phyloP scores from a whole-genome alignment of 306 rosid genomes.

The Lathyrus tuberosus region DNA sequence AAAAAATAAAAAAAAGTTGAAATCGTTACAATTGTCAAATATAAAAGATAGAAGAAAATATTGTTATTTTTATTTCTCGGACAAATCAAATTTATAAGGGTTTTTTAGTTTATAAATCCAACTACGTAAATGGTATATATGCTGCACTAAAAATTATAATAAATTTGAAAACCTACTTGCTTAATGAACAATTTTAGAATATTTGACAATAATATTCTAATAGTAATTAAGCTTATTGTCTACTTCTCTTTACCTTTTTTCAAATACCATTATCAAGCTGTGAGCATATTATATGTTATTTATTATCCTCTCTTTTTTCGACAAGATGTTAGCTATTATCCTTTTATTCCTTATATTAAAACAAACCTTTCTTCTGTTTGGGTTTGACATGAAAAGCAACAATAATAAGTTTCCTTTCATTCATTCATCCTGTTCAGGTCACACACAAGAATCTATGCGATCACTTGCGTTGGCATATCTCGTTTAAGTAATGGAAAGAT shows the following conservation, averaged over 20 bases:
- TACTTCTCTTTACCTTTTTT: conserved; percentile 5
- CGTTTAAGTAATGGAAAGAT: neutral
- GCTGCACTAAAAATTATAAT: too few relatives aligned
- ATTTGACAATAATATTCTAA: neutral
- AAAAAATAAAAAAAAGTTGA: too few relatives aligned
- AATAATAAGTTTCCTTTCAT: conserved; percentile 12
- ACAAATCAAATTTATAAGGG: too few relatives aligned
- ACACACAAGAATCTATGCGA: conserved; percentile 30
- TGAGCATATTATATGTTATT: conserved; percentile 2
- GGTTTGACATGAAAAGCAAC: conserved; percentile 35
- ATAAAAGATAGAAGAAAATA: too few relatives aligned
- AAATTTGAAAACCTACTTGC: neutral
- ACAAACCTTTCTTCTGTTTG: conserved; percentile 37
- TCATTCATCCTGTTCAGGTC: conserved; percentile 34
- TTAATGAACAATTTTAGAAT: neutral
- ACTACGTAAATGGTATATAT: too few relatives aligned
- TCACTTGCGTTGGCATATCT: conserved; percentile 8
- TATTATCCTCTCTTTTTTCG: too few relatives aligned
- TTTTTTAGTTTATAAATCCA: too few relatives aligned
- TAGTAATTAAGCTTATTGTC: neutral
- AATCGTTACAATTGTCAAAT: too few relatives aligned
- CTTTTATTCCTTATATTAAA: conserved; percentile 40
- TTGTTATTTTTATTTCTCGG: too few relatives aligned
- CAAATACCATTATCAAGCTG: conserved; percentile 35
- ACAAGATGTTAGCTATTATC: conserved; percentile 10